These are phyloP conservation scores for Chiua virens DNA, from an alignment of 768 basidiomycete genomes.

Conservation along the genomic window DNA sequence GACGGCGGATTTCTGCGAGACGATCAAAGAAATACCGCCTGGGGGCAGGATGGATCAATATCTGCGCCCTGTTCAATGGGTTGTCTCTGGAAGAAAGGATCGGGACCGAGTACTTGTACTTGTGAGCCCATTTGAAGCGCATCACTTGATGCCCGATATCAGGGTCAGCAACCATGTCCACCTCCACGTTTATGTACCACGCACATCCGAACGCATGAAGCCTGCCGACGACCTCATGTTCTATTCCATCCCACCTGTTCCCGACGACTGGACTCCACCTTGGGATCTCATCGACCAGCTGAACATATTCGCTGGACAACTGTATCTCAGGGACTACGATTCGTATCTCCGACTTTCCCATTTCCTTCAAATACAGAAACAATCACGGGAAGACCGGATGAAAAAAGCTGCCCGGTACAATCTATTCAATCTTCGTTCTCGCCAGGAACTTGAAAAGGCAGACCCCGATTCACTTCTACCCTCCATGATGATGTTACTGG, in stretches of 20 bases:
- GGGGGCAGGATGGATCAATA: too few relatives aligned
- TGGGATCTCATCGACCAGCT: conserved; percentile 14
- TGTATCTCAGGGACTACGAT: conserved; percentile 11
- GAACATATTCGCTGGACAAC: conserved; percentile 21
- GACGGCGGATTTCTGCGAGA: too few relatives aligned
- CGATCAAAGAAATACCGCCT: too few relatives aligned
- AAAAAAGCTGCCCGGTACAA: too few relatives aligned
- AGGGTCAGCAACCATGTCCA: conserved; percentile 30
- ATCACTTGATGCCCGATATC: conserved; percentile 36
- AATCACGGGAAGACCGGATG: too few relatives aligned
- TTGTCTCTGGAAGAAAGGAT: too few relatives aligned
- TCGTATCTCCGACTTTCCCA: conserved; percentile 22
- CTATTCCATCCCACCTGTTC: conserved; percentile 2
- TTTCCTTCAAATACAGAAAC: conserved; percentile 11
- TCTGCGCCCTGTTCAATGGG: too few relatives aligned
- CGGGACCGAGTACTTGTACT: too few relatives aligned
- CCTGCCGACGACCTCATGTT: conserved; percentile 34
- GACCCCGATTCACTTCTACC: conserved; percentile 11
- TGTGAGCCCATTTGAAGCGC: too few relatives aligned
- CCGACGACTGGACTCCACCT: background rate
- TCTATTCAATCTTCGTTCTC: background rate
- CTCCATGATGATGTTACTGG: conserved; percentile 18
- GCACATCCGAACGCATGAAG: conserved; percentile 34
- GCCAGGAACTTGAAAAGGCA: background rate
- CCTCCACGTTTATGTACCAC: conserved; percentile 42